These are phyloP conservation scores for Aspergillus arachidicola DNA, from an alignment of 2,329 filamentous ascomycete genomes.

Conservation along the genomic window DNA sequence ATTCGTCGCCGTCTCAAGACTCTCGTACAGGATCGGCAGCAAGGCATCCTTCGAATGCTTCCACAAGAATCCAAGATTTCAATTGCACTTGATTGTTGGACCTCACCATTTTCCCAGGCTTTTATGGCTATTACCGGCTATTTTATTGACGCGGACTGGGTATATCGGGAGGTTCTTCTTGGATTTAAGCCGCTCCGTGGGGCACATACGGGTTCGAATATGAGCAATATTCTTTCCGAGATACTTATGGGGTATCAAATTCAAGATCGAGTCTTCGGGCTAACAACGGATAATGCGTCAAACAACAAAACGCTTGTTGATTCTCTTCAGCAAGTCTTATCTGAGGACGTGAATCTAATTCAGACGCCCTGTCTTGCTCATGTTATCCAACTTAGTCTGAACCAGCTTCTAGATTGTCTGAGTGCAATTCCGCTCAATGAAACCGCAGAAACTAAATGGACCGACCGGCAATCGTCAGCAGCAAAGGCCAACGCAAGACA, in stretches of 20 bases:
- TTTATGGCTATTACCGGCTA: conserved; percentile 20
- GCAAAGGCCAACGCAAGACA: conserved; percentile 2
- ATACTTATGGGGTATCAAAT: conserved; percentile 3
- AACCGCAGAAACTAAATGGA: conserved; percentile 4
- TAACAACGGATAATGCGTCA: conserved; percentile 9
- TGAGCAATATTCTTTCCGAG: conserved; percentile 6
- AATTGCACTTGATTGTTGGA: conserved; percentile 15
- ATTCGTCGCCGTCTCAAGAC: not conserved
- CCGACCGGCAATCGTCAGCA: not conserved
- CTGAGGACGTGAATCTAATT: conserved; percentile 6
- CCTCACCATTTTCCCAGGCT: conserved; percentile 9
- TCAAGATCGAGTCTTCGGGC: conserved; percentile 4
- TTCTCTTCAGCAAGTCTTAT: conserved; percentile 5
- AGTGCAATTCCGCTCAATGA: conserved; percentile 13
- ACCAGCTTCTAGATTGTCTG: conserved; percentile 17
- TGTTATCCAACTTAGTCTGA: conserved; percentile 18
- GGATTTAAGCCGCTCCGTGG: conserved; percentile 16
- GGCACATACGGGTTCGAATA: conserved; percentile 6
- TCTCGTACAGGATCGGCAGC: not conserved
- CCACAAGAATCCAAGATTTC: not conserved
- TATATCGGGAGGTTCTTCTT: conserved; percentile 12
- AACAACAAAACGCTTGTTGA: conserved; percentile 8
- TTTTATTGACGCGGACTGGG: conserved; percentile 14
- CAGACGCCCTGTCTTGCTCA: conserved; percentile 13
- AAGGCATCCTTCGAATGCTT: conserved; percentile 1